Percentiles rank a stretch among this genome's conserved stretches.
These are phyloP conservation scores for Eucalyptus tenuipes DNA, from an alignment of 345 rosid species.

Conservation along the genomic window DNA sequence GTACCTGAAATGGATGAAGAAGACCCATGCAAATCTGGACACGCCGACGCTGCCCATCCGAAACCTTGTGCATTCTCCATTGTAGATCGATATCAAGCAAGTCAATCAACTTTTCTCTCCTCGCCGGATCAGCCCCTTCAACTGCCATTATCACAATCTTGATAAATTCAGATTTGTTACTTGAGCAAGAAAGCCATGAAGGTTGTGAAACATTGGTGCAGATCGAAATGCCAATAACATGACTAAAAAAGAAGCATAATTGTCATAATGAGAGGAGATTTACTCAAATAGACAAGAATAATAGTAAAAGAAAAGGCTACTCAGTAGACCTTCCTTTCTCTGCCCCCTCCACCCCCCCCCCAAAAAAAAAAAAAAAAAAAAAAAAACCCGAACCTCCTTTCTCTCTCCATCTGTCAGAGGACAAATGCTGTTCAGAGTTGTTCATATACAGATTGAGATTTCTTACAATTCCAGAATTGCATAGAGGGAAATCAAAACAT, in stretches of 20 bases:
- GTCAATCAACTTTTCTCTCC: slow-evolving; percentile 84
- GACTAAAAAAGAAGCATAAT: neutral
- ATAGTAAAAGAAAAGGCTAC: neutral
- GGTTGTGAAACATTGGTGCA: neutral
- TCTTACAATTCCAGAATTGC: neutral
- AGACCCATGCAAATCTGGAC: slow-evolving; percentile 99
- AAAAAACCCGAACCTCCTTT: neutral
- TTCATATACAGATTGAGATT: neutral
- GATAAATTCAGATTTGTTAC: neutral
- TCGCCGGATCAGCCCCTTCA: slow-evolving; percentile 77
- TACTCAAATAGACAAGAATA: neutral
- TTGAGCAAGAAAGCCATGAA: neutral
- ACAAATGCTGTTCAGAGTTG: neutral
- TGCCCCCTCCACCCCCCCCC: rapidly evolving
- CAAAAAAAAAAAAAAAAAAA: neutral
- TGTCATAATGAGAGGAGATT: neutral
- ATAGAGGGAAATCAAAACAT: neutral
- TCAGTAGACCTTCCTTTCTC: neutral
- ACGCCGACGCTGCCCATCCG: slow-evolving; percentile 95
- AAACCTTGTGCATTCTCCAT: slow-evolving; percentile 99
- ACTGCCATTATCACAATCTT: slow-evolving; percentile 20
- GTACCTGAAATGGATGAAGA: slow-evolving; percentile 85
- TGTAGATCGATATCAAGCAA: slow-evolving; percentile 87
- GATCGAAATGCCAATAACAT: neutral
- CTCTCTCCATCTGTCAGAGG: neutral